Evolutionary conservation across 2,329 filamentous ascomycete species (phyloP), one percentile per base, ranked within the genome.

Genomic region (Laburnicola sp.): DNA sequence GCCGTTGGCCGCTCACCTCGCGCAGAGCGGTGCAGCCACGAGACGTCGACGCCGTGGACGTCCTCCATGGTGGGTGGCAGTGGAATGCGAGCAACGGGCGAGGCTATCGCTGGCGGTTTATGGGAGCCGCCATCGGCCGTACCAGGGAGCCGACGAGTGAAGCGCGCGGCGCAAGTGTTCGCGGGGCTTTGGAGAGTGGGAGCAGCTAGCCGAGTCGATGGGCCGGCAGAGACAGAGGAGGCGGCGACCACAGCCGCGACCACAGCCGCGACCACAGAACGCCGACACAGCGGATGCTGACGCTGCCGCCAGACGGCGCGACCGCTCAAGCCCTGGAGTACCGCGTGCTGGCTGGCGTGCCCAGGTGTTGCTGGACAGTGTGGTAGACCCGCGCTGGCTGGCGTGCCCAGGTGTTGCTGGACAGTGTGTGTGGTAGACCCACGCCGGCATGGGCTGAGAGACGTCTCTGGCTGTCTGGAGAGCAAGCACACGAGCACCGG

Each of bases 1-100:
- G 51, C 47, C 50, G 48, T 41, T 44, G 62, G 58, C 57, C 58
- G 58, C 81, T 74, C 80, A 89, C 91, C 90, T 87, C 88, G 91
- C 58, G 86, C 85, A 63, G 87, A 84, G 69, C 89, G 88, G 75
- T 94, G 88, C 79, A 95, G 88, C 91, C 91, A 96, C 74, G 88
- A 91, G 68, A 95, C 90, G 75, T 96, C 91, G 67, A 95, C 83
- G 60, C 87, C 86, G 72, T 91, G 86, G 59, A 89, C 83, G 63
- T 88, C 86, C 75, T 93, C 89, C 89, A 93, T 93, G 51, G 54
- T 56, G 43, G 61, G 56, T 45, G 57, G 57, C 26, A 52, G 30
- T 41, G 45, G 26, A 30, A 26, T 45, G 50, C 62, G 56, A 10
- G 62, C 48, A 42, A 52, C 34, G 25, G 30, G 21, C 21, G 23